Evolutionary conservation across 2,329 filamentous ascomycete genomes (phyloP).

Genomic region (Diaporthe vexans): DNA sequence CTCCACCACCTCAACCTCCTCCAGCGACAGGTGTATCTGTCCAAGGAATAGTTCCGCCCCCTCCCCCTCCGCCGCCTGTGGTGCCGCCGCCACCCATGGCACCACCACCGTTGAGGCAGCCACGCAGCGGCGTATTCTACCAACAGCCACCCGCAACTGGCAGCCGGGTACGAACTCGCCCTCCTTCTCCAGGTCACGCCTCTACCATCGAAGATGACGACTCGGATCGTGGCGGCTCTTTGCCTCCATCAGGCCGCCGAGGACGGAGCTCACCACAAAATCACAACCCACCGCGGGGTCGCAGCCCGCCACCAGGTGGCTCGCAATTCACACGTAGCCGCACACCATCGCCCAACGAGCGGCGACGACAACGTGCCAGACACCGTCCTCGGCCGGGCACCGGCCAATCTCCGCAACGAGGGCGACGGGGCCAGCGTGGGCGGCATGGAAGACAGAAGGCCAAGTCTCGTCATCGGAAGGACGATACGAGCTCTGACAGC

Average conservation of each 20-base stretch:
- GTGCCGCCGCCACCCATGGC: not conserved
- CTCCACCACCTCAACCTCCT: not conserved
- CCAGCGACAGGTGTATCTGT: not conserved
- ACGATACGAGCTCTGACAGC: not conserved
- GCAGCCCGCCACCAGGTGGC: constrained; percentile 4
- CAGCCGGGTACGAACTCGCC: not conserved
- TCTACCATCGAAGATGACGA: constrained; percentile 32
- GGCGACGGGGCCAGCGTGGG: not conserved
- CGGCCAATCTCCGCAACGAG: constrained; percentile 2
- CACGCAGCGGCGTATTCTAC: not conserved
- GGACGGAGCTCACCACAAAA: not conserved
- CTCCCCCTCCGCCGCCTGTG: not conserved
- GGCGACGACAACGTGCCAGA: not conserved
- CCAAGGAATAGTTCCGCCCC: not conserved
- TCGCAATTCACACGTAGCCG: not conserved
- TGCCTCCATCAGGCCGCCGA: not conserved
- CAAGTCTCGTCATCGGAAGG: not conserved
- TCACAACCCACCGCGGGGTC: not conserved
- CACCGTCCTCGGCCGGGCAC: not conserved
- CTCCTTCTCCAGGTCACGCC: constrained; percentile 30
- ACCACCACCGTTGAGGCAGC: not conserved
- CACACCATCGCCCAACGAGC: not conserved
- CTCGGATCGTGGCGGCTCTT: constrained; percentile 22
- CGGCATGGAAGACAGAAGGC: not conserved
- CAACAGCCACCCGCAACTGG: not conserved